Evolutionary conservation across 768 basidiomycete genomes (phyloP), one percentile per base, ranked within the genome.

Genomic region (Mycena maculata): DNA sequence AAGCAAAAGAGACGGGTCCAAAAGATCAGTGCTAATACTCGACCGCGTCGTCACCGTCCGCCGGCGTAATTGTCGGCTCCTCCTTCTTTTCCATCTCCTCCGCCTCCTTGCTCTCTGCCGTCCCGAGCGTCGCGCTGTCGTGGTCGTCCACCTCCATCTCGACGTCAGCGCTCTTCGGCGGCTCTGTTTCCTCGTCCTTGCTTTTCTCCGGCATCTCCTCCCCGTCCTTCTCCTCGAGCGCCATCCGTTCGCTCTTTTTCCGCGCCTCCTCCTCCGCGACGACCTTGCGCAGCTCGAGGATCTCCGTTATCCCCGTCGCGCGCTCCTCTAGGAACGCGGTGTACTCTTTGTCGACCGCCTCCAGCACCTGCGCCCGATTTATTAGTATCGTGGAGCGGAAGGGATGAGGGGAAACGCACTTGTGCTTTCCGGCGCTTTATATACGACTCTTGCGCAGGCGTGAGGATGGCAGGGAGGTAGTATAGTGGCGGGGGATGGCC

Each of bases 41-140:
- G 48, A 93, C 91, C 13, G 91, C 92, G 74, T 93, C 92, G 68
- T 93, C 92, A 69, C 91, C 92, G 63, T 92, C 91, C 53, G 87
- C 89, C 69, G 85, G 87, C 79, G 86, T 84, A 10, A 83, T 75
- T 39, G 83, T 76, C 30, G 83, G 71, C 60, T 88, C 87, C 54
- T 88, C 87, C 72, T 88, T 87, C 73, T 84, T 84, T 66, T 86
- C 85, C 48, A 75, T 71, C 68, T 83, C 83, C 50, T 74, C 65
- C 65, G 74, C 73, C 60, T 85, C 81, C 71, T 82, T 82, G 63
- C 73, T 78, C 72, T 75, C 79, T 69, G 73, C 78, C 72, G 54
- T 71, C 33, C 64, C 72, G 31, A 65, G 66, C 45, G 44, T 73
- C 69, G 79, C 63, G 45, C 76, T 74, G 69, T 83, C 73, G 65